phyloP scores from a whole-genome alignment of 2,329 filamentous ascomycete species.

The Neofusicoccum parvum region DNA sequence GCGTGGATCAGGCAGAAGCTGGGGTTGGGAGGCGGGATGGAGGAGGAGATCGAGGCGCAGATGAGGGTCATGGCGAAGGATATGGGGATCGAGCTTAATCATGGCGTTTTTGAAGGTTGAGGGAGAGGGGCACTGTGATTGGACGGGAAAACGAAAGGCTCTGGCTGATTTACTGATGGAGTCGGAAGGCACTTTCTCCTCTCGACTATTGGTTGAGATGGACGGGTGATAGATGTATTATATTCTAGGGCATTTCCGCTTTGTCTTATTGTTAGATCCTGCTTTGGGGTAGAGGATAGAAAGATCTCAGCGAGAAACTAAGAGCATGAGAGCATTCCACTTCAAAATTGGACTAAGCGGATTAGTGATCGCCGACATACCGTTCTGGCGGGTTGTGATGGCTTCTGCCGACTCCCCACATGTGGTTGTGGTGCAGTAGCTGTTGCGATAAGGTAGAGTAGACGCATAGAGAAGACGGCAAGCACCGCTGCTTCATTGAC shows the following conservation, averaged over 20 bases:
- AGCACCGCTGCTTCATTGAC: too few relatives aligned
- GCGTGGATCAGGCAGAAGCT: slow-evolving; percentile 76
- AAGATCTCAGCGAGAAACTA: not conserved
- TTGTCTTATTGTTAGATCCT: not conserved
- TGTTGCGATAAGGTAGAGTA: too few relatives aligned
- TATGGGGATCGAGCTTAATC: slow-evolving; percentile 87
- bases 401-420: too few relatives aligned
- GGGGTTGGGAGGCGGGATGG: slow-evolving; percentile 80
- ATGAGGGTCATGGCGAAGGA: slow-evolving; percentile 89
- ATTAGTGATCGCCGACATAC: too few relatives aligned
- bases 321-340: too few relatives aligned
- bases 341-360: too few relatives aligned
- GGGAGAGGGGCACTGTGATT: too few relatives aligned
- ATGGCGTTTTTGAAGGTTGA: slow-evolving; percentile 83
- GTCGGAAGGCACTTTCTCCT: not conserved
- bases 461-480: too few relatives aligned
- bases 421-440: too few relatives aligned
- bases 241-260: not conserved
- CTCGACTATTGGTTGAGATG: not conserved
- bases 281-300: not conserved
- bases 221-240: not conserved
- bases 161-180: not conserved
- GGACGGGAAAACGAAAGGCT: not conserved
- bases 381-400: not conserved
- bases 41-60: slow-evolving; percentile 85